Evolutionary conservation across 129 eudicot species (phyloP), one percentile per base, ranked within the genome.

Genomic region (Calendula officinalis): DNA sequence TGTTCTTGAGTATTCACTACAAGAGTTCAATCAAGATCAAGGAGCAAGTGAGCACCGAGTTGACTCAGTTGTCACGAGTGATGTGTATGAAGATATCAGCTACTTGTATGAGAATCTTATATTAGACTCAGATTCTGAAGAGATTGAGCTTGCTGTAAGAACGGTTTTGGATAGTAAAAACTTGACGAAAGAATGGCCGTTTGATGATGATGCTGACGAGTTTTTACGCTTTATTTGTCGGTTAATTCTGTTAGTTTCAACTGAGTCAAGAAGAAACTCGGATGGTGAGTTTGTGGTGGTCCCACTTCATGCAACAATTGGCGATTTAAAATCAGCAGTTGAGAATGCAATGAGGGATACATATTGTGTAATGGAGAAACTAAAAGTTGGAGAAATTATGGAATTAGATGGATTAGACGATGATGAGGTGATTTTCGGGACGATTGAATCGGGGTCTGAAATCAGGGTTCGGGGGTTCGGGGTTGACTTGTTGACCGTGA

Each of bases 161-260:
- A 80, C 77, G 3, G 52, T 88, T 46, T 36, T 88, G 6, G 81
- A 85, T 60, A 72, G 87, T 62, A 88, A 92, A 52, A 77, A 82
- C 50, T 85, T 87, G 51, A 88, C 76, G 6, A 91, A 91, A 79
- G 84, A 75, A 61, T 88, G 96, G 95, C 86, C 88, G 8, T 83
- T 92, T 16, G 62, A 67, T 2, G 96, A 87, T 37, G 75, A 70
- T n/a, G 82, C 74, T 9, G 91, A 85, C 30, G 81, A 88, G 62
- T 47, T 51, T 9, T 70, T 92, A 27, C 79, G 95, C 33, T 91
- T 82, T 55, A 58, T 83, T 4, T 86, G 92, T 66, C 72, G 68
- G 1, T 66, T 84, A 14, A 39, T 77, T 3, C 83, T 78, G 4
- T 68, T 67, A 32, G 68, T 71, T 0, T 34, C 53, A 3, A 33